Percentiles rank a stretch among this genome's conserved stretches.
Conservation (phyloP, 2,329 filamentous ascomycete species). For the Rugonectria rugulosa region DNA sequence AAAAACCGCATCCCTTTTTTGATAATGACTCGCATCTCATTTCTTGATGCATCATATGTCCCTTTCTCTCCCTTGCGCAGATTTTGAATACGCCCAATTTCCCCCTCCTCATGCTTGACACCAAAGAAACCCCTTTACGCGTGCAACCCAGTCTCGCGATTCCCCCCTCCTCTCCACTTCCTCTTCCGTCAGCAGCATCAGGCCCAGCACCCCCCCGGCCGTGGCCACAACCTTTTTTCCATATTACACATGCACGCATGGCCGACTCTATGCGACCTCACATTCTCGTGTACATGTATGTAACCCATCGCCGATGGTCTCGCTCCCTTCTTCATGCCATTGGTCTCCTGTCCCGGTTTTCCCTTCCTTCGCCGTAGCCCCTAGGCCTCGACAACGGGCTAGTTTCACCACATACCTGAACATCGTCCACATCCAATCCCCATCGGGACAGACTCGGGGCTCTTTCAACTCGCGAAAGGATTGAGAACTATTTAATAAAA, state of each 20-base stretch:
- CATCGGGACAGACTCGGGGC: background rate
- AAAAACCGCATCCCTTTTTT: too few relatives aligned
- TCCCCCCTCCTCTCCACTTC: background rate
- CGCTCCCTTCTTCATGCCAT: background rate
- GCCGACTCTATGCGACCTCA: constrained; percentile 33
- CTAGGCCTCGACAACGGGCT: constrained; percentile 1
- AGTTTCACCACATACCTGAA: background rate
- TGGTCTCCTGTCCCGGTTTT: constrained; percentile 11
- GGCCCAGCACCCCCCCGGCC: constrained; percentile 11
- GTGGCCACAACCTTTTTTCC: background rate
- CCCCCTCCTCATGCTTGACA: background rate
- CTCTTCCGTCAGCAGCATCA: constrained; percentile 1
- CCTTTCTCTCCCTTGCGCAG: too few relatives aligned
- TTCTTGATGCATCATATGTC: too few relatives aligned
- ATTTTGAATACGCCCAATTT: background rate
- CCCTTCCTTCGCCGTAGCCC: background rate
- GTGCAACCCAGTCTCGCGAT: constrained; percentile 10
- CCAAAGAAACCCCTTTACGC: constrained; percentile 9
- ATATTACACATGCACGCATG: constrained; percentile 11
- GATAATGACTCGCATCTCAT: too few relatives aligned
- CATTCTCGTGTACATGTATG: background rate
- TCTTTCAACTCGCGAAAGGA: background rate
- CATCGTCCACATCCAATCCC: background rate
- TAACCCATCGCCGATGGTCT: background rate
- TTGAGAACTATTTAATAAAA: constrained; percentile 27